These are phyloP conservation scores for Halenospora varia DNA, from an alignment of 495 filamentous ascomycete genomes.

Conservation along the genomic window DNA sequence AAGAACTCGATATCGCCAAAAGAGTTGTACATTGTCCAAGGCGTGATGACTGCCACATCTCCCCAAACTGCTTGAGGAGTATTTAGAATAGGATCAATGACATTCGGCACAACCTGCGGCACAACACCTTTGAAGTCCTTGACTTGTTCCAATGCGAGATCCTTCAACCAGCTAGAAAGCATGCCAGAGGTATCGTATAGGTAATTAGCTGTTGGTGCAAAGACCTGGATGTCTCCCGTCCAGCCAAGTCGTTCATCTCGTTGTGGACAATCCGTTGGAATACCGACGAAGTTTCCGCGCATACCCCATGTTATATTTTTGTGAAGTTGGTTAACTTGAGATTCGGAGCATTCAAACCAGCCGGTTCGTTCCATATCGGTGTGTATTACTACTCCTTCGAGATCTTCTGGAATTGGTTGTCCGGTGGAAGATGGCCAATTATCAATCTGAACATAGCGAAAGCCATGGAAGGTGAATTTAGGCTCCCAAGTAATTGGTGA, in stretches of 20 bases:
- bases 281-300: constrained; percentile 48
- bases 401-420: constrained; percentile 18
- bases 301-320: constrained; percentile 48
- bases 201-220: constrained; percentile 44
- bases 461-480: constrained; percentile 52
- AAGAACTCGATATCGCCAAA: constrained; percentile 41
- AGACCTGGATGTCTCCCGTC: constrained; percentile 50
- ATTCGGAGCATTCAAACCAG: constrained; percentile 41
- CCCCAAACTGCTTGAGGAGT: constrained; percentile 42
- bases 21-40: constrained; percentile 39
- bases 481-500: constrained; percentile 33
- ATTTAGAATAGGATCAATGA: constrained; percentile 8
- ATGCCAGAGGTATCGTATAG: constrained; percentile 47
- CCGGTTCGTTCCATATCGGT: constrained; percentile 47
- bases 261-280: constrained; percentile 54
- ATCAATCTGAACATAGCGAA: constrained; percentile 47
- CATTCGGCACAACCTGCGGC: constrained; percentile 12
- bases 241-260: constrained; percentile 54
- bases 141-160: constrained; percentile 28
- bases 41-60: constrained; percentile 40
- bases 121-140: constrained; percentile 13
- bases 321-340: constrained; percentile 44
- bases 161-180: constrained; percentile 39
- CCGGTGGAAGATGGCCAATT: constrained; percentile 36
- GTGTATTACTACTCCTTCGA: constrained; percentile 45